A percentile compares a stretch with the other conserved stretches of the same genome.
Conservation (phyloP, 805 yeast genomes). For the Ogataea haglerorum region DNA sequence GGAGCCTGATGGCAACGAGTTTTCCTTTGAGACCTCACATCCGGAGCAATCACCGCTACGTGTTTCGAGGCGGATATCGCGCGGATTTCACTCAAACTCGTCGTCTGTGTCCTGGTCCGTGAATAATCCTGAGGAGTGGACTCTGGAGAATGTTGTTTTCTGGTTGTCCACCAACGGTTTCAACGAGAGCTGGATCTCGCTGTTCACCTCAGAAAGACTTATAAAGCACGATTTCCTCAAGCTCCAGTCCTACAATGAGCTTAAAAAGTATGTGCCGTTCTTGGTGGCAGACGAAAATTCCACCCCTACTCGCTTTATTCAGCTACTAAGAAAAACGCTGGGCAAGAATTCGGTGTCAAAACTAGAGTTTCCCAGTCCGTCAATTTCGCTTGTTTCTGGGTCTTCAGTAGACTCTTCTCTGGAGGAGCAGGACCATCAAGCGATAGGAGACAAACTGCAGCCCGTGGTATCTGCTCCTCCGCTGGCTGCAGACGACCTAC, state of each 20-base stretch:
- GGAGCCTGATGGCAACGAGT: constrained; percentile 6
- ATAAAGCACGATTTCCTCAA: constrained; percentile 62
- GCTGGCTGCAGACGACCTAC: constrained; percentile 7
- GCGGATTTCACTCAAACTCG: constrained; percentile 20
- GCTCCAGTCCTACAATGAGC: constrained; percentile 59
- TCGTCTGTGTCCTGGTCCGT: constrained; percentile 44
- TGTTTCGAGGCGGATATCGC: constrained; percentile 10
- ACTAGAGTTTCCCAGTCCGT: constrained; percentile 12
- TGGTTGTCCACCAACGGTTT: constrained; percentile 74
- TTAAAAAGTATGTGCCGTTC: constrained; percentile 31
- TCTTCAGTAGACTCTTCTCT: constrained; percentile 11
- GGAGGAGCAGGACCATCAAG: neutral
- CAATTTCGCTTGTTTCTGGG: constrained; percentile 21
- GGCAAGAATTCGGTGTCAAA: constrained; percentile 18
- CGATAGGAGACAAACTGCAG: constrained; percentile 29
- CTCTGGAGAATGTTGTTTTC: constrained; percentile 54
- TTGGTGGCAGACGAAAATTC: constrained; percentile 45
- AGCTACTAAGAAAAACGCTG: constrained; percentile 45
- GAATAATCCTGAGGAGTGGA: constrained; percentile 64
- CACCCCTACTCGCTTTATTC: constrained; percentile 57
- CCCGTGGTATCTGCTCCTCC: constrained; percentile 37
- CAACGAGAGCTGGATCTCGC: constrained; percentile 68
- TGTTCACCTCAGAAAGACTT: constrained; percentile 55
- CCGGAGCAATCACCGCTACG: constrained; percentile 1
- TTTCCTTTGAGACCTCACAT: constrained; percentile 6